phyloP scores from a whole-genome alignment of 768 basidiomycete species.

The Boletus edulis region DNA sequence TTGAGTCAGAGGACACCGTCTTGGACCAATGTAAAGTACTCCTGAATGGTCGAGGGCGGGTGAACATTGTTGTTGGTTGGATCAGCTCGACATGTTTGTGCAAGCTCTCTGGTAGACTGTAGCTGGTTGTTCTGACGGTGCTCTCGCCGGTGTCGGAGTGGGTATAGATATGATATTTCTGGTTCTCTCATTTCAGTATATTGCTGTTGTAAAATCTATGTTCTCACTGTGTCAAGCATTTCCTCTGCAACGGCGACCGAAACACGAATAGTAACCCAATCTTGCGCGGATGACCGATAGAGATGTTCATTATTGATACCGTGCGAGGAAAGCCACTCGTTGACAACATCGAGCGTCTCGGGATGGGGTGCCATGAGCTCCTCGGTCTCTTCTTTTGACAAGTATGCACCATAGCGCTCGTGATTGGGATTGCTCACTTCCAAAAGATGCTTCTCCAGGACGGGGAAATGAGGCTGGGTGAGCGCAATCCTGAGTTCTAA shows the following conservation, averaged over 20 bases:
- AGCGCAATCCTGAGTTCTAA: slow-evolving; percentile 59
- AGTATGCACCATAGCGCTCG: slow-evolving; percentile 51
- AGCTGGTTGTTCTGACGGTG: slow-evolving; percentile 63
- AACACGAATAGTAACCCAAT: slow-evolving; percentile 64
- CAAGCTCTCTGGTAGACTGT: slow-evolving; percentile 60
- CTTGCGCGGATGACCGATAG: slow-evolving; percentile 58
- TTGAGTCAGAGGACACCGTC: background rate
- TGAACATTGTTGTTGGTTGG: slow-evolving; percentile 72
- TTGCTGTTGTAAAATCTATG: background rate
- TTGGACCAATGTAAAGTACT: slow-evolving; percentile 38
- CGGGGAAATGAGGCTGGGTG: slow-evolving; percentile 47
- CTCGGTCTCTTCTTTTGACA: slow-evolving; percentile 67
- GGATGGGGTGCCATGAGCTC: slow-evolving; percentile 55
- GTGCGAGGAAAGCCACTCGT: slow-evolving; percentile 59
- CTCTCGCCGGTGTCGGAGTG: slow-evolving; percentile 52
- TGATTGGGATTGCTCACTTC: slow-evolving; percentile 60
- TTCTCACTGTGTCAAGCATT: slow-evolving; percentile 64
- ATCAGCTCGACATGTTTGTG: slow-evolving; percentile 63
- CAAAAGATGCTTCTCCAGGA: slow-evolving; percentile 50
- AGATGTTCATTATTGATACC: slow-evolving; percentile 49
- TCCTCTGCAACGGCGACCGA: slow-evolving; percentile 60
- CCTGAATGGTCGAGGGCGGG: slow-evolving; percentile 41
- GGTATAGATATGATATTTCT: slow-evolving; percentile 66
- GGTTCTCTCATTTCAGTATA: background rate
- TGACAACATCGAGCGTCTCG: slow-evolving; percentile 50